These are phyloP conservation scores for Tricholomella constricta DNA, from an alignment of 768 basidiomycete genomes.

Conservation along the genomic window DNA sequence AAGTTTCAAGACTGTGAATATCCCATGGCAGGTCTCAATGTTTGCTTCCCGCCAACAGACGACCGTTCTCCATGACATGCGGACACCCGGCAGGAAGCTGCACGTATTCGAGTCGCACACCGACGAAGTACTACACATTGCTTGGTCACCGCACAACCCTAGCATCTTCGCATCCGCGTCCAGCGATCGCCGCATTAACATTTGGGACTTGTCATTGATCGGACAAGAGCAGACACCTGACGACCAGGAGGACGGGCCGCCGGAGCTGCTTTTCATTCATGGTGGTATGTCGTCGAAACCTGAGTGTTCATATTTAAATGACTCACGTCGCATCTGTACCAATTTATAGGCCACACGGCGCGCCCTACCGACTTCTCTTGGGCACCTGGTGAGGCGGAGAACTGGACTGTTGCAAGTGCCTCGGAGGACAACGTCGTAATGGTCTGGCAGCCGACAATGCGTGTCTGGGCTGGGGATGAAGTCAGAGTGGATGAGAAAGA, in stretches of 20 bases:
- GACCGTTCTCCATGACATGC: constrained; percentile 84
- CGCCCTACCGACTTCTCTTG: constrained; percentile 94
- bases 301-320: not conserved
- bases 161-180: constrained; percentile 95
- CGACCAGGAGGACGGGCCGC: constrained; percentile 97
- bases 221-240: constrained; percentile 97
- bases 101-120: constrained; percentile 93
- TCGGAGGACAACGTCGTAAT: constrained; percentile 97
- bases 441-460: constrained; percentile 97
- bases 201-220: constrained; percentile 93
- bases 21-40: not conserved
- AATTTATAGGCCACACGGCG: constrained; percentile 72
- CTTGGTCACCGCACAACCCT: constrained; percentile 94
- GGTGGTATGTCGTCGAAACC: constrained; percentile 62
- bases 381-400: constrained; percentile 82
- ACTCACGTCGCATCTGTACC: not conserved
- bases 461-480: constrained; percentile 90
- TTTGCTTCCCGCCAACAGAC: constrained; percentile 52
- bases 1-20: constrained; percentile 2
- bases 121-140: constrained; percentile 90
- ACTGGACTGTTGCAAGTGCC: constrained; percentile 84
- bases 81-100: constrained; percentile 69
- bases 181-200: constrained; percentile 88
- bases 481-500: constrained; percentile 85
- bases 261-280: constrained; percentile 94